phyloP scores from a whole-genome alignment of 2,329 filamentous ascomycete species.

The Rhexocercosporidium sp. region DNA sequence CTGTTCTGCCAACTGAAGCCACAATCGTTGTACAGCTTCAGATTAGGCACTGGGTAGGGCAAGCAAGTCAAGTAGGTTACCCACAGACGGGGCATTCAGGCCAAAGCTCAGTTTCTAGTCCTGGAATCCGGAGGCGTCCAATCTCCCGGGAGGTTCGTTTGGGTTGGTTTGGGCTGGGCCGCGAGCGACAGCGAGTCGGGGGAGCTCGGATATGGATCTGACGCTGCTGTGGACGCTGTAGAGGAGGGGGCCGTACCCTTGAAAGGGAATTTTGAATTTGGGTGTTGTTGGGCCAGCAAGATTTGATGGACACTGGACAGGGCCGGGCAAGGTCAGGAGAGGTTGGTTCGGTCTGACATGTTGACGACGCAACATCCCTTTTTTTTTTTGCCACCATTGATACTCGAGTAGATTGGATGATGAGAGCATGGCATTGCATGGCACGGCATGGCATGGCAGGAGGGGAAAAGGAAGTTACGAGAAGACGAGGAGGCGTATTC shows the following conservation, averaged over 20 bases:
- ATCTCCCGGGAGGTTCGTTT: slow-evolving; percentile 29
- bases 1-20: not conserved
- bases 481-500: not conserved
- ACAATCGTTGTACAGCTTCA: not conserved
- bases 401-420: not conserved
- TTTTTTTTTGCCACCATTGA: not conserved
- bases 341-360: not conserved
- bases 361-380: not conserved
- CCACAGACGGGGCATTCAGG: slow-evolving; percentile 13
- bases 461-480: not conserved
- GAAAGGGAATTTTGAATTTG: not conserved
- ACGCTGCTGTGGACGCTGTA: slow-evolving; percentile 1
- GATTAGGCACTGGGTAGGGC: not conserved
- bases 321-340: not conserved
- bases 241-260: not conserved
- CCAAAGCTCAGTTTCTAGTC: slow-evolving; percentile 30
- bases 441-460: slow-evolving; percentile 3
- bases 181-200: slow-evolving; percentile 1
- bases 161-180: slow-evolving; percentile 5
- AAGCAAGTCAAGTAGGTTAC: slow-evolving; percentile 5
- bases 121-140: slow-evolving; percentile 28
- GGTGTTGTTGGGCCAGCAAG: slow-evolving; percentile 30
- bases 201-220: slow-evolving; percentile 12
- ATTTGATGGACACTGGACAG: slow-evolving; percentile 18
- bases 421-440: not conserved